Percentiles rank a stretch among this genome's conserved stretches.
phyloP scores from a whole-genome alignment of 495 filamentous ascomycete species.

The Cairneyella variabilis region DNA sequence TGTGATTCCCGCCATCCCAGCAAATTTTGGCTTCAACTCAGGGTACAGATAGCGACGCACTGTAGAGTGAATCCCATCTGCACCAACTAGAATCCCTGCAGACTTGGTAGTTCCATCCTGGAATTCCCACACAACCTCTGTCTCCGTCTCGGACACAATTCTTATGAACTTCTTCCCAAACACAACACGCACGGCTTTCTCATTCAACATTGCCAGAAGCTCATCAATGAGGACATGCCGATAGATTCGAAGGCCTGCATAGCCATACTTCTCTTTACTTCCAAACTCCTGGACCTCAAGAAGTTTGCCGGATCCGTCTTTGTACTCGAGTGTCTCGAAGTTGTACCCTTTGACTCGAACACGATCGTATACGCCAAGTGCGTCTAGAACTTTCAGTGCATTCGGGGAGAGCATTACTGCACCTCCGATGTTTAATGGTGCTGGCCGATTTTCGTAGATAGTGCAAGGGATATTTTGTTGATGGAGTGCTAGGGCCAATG shows the following conservation, averaged over 20 bases:
- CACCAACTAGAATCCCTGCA: conserved; percentile 55
- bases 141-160: conserved; percentile 7
- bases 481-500: conserved; percentile 36
- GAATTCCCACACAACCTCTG: conserved; percentile 27
- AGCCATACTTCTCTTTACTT: conserved; percentile 14
- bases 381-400: conserved; percentile 42
- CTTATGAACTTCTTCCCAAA: conserved; percentile 13
- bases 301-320: conserved; percentile 3
- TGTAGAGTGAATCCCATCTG: conserved; percentile 54
- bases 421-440: conserved; percentile 36
- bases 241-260: conserved; percentile 12
- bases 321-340: conserved; percentile 17
- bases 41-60: conserved; percentile 33
- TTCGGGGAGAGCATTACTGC: conserved; percentile 51
- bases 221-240: conserved; percentile 13
- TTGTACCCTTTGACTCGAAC: conserved; percentile 12
- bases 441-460: conserved; percentile 38
- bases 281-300: conserved; percentile 15
- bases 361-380: conserved; percentile 34
- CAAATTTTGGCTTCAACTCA: conserved; percentile 6
- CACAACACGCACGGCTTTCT: conserved; percentile 1
- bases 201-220: conserved; percentile 5
- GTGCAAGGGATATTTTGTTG: conserved; percentile 34
- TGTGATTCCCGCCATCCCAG: conserved; percentile 10
- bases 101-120: conserved; percentile 32